Evolutionary conservation across 129 eudicot genomes (phyloP), one percentile per base, ranked within the genome.

Genomic region (Lonicera japonica): DNA sequence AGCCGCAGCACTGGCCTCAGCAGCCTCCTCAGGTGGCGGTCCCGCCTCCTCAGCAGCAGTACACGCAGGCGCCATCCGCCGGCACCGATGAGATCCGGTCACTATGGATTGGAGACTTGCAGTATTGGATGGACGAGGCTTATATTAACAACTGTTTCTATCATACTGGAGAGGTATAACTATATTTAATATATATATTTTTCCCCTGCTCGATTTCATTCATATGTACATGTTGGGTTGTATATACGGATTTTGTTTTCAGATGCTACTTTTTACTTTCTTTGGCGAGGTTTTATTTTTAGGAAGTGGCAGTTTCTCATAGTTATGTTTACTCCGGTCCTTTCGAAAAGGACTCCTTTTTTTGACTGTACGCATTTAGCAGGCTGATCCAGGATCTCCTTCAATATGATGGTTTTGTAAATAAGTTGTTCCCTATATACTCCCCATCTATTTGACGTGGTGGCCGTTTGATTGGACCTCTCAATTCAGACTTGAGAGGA

Each of bases 21-120:
- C 87, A 81, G 73, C 70, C 70, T 6, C 71, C 71, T 0, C 79
- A 63, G 65, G 21, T 45, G n/a, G 68, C 56, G 4, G 69, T 50
- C 18, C 52, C 68, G 10, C 70, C 78, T 10, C 70, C 58, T 5
- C 70, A 68, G 20, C 84, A 70, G 71, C 83, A 69, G 74, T 73
- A 77, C 55, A 69, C 65, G 13, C 71, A 68, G 50, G 67, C 73
- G 43, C 75, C 67, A 12, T 54, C 23, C 1, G 11, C 81, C 0
- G 70, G 79, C 5, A 54, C 85, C 6, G 87, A 88, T 23, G 99
- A 92, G 92, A 66, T 88, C 54, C 76, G 88, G 8, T 78, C 96
- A 8, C 85, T 92, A 40, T 92, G 99, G 99, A 85, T 92, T 56
- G 99, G 99, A 8, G 99, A 88, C 23, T 78, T 92, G 82, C 99